Evolutionary conservation across 73 alveolate species (phyloP), one percentile per base, ranked within the genome.

Genomic region (Durusdinium trenchii): DNA sequence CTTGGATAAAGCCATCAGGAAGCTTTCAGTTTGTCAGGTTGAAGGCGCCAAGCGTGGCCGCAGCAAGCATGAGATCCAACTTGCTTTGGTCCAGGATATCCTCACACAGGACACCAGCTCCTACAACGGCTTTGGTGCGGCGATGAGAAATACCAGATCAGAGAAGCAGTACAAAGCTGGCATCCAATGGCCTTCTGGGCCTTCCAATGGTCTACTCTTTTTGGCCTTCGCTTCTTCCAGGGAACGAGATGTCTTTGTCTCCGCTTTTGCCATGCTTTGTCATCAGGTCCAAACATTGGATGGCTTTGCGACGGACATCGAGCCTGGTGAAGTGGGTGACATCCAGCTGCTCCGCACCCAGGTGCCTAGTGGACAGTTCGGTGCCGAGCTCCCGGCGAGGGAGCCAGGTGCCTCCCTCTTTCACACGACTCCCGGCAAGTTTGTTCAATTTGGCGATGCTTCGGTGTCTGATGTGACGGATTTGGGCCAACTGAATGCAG

Each of bases 351-450:
- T 20, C 64, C 9, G 64, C 64, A 32, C 47, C 2, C 87, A 78
- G 40, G 43, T 6, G 6, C 46, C 83, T 36, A 23, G 46, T 10
- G 71, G 38, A 14, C 43, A 51, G 40, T 75, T 40, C 32, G 54
- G 43, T 30, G 73, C 18, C 18, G 91, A 81, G 50, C n/a, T 54
- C 64, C 20, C 64, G 64, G 28, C 64, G 64, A 1, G 40, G 32
- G 94, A 84, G n/a, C 94, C 73, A n/a, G 94, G 75, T 14, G 94
- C 50, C n/a, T 16, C 40, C 52, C 14, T 84, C 16, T 84, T 84
- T 76, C 98, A 91, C 48, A 91, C 98, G 6, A 46, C 85, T 40
- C 98, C 98, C 18, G 98, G 61, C 75, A 91, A 91, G 42, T 78
- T 91, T 71, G 89, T 69, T 40, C 57, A 60, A 6, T 69, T 91